Evolutionary conservation across 2,329 filamentous ascomycete species (phyloP), one percentile per base, ranked within the genome.

Genomic region (Metarhizium humberi): DNA sequence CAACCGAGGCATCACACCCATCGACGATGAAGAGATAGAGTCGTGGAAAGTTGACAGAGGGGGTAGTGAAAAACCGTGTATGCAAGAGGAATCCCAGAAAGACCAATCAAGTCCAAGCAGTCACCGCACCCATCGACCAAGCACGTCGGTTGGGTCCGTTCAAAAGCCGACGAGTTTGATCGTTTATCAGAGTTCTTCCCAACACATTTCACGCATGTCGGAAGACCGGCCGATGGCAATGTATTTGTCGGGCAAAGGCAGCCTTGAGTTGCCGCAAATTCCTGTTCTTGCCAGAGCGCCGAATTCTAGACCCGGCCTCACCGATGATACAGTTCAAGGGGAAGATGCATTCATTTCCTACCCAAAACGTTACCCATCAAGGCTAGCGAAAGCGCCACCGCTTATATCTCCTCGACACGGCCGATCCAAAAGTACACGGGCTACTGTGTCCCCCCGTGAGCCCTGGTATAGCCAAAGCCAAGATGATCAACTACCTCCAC

Each of bases 11-110:
- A 79, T 80, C 48, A 80, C 81, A 0, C 82, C 83, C 13, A 84
- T 86, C 57, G 76, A 79, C 58, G 83, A 86, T 61, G 81, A 85
- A 57, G 83, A 86, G 65, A 86, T 86, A 56, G 80, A 80, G 60
- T 82, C 80, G 4, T 86, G 83, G 83, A 83, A 80, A 63, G 69
- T 70, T 32, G 71, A 69, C 53, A 66, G 60, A 52, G 36, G 64
- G 52, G 52, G 51, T 51, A 60, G 64, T 45, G 65, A 71, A 60
- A 69, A 71, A 63, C 60, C 62, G 13, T 52, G 10, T 42, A 50
- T 50, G 16, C 16, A 34, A 25, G 48, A 53, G 2, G 7, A 29
- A 10, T 29, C n/a, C 30, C 50, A 20, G 36, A n/a, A 40, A 38
- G 29, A 29, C 34, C 50, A 43, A 45, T 38, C 50, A 47, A 59